Evolutionary conservation across 108 stramenopile species (phyloP).

Genomic region (Stephanodiscus triporus): DNA sequence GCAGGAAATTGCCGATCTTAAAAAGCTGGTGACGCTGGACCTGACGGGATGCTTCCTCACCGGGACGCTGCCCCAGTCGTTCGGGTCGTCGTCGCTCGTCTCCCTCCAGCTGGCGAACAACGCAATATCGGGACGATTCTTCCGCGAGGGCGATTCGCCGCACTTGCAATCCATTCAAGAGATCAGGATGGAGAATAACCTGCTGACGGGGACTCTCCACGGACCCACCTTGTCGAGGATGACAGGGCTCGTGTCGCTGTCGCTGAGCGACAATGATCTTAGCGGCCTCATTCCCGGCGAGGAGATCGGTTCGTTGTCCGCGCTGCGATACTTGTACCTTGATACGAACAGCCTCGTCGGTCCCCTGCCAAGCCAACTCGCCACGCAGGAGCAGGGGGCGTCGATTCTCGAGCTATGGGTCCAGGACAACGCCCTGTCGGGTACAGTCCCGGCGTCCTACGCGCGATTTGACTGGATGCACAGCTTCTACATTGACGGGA

Average conservation of each 20-base stretch:
- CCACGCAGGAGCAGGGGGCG: constrained; percentile 22
- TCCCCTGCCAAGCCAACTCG: constrained; percentile 35
- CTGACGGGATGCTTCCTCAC: constrained; percentile 32
- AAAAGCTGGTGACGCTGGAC: constrained; percentile 18
- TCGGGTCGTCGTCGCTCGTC: constrained; percentile 32
- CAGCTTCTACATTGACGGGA: constrained; percentile 49
- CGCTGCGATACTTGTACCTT: constrained; percentile 41
- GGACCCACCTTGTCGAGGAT: constrained; percentile 17
- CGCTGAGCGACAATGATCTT: constrained; percentile 45
- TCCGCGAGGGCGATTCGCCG: constrained; percentile 21
- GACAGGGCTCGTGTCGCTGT: constrained; percentile 43
- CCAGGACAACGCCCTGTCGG: constrained; percentile 59
- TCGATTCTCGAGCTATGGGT: constrained; percentile 47
- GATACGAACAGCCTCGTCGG: constrained; percentile 53
- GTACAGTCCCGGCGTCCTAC: constrained; percentile 54
- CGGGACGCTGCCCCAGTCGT: constrained; percentile 36
- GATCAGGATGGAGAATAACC: constrained; percentile 43
- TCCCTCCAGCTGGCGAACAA: constrained; percentile 34
- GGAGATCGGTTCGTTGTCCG: constrained; percentile 29
- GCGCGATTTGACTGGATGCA: constrained; percentile 32
- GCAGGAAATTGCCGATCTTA: constrained; percentile 26
- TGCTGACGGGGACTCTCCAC: constrained; percentile 38
- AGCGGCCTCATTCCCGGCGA: constrained; percentile 50
- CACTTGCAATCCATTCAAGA: constrained; percentile 41
- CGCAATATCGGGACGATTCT: constrained; percentile 33